Evolutionary conservation across 805 yeast genomes (phyloP), one percentile per base, ranked within the genome.

Genomic region (Starmerella ratchasimensis): DNA sequence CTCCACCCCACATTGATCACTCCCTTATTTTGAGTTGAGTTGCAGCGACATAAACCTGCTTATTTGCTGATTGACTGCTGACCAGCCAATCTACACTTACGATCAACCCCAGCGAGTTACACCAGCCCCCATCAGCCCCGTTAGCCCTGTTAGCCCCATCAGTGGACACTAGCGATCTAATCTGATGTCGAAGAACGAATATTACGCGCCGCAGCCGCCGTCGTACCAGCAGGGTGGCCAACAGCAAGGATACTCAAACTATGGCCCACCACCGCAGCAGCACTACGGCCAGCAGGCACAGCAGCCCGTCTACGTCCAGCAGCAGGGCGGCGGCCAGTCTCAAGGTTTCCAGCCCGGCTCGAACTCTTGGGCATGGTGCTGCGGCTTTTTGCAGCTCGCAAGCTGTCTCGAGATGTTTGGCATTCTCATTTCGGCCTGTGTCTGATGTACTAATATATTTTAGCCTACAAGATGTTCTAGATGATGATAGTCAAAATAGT

Each of bases 301-400:
- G 35, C 48, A 43, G 38, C 47, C 47, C 10, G 33, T 44, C 19
- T 44, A 44, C 25, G 47, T 38, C 4, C 48, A 44, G 29, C 45
- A 43, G 23, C 20, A 18, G 16, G 31, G 23, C 18, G 28, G 33
- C 7, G 32, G 36, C 34, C 16, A 18, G 25, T 13, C 31, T 4
- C 36, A 29, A 3, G 37, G 39, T 3, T 38, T 25, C 36, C 32
- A 28, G 8, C 47, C 40, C 7, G 47, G 46, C 4, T 28, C 47
- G 11, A 30, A 33, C 27, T 24, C 36, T 35, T 38, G 47, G 43
- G 20, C 11, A 17, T 44, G 48, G 48, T 38, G 41, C 43, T 44
- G 47, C 18, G 44, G 48, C 3, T 21, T 39, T 21, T 20, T 44
- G 10, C 39, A 45, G 22, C 38, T 44, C n/a, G 48, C 48, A 4